Conservation (phyloP, 495 filamentous ascomycete species). For the Chaetomium fimeti region DNA sequence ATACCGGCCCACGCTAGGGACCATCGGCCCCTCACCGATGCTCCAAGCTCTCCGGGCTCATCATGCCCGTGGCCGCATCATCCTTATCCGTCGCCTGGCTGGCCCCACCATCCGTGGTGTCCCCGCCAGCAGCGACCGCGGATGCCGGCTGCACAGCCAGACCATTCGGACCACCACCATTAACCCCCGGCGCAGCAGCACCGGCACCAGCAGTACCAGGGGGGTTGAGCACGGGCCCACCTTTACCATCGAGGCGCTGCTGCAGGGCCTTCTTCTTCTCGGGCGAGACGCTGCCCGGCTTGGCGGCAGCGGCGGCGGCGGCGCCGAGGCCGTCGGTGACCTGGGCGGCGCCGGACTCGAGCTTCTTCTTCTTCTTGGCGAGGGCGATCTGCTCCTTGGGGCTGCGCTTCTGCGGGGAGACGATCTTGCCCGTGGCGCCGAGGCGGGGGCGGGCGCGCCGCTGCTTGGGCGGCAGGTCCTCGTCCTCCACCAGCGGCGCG, state of each 20-base stretch:
- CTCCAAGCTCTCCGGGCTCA: constrained; percentile 66
- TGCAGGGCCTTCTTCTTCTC: constrained; percentile 12
- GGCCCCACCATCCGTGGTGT: not conserved
- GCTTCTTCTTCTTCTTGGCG: constrained; percentile 73
- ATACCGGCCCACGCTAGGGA: too few species aligned
- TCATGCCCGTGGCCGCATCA: constrained; percentile 52
- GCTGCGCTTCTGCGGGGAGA: constrained; percentile 83
- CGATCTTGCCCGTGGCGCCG: constrained; percentile 92
- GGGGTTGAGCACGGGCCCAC: not conserved
- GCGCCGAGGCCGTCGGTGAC: constrained; percentile 32
- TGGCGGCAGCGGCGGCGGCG: not conserved
- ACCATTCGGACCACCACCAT: not conserved
- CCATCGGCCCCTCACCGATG: constrained; percentile 22
- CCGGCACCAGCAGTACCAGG: not conserved
- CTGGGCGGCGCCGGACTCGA: constrained; percentile 47
- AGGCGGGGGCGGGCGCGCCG: constrained; percentile 87
- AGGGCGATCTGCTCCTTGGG: constrained; percentile 69
- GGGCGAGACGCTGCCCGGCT: constrained; percentile 15
- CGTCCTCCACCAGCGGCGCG: constrained; percentile 85
- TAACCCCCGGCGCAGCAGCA: not conserved
- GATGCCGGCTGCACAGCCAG: constrained; percentile 18
- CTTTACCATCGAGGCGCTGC: not conserved
- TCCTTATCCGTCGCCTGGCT: constrained; percentile 12
- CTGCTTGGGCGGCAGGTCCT: constrained; percentile 90
- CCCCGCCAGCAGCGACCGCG: too few species aligned